Percentiles rank a stretch among this genome's conserved stretches.
Conservation (phyloP, 179 eudicot species). For the Spergularia azorica region DNA sequence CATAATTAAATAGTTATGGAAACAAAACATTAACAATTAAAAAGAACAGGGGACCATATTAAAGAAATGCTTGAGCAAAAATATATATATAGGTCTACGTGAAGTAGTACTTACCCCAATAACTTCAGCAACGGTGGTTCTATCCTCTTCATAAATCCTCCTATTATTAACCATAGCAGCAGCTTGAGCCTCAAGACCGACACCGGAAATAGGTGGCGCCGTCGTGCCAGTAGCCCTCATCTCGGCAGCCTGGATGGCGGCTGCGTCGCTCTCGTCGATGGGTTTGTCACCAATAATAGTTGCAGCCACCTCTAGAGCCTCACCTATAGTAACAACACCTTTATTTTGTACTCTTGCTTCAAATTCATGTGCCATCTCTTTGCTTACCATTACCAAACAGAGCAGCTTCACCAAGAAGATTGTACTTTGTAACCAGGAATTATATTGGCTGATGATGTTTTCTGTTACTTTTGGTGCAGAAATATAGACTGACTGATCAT, state of each 20-base stretch:
- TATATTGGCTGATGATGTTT: no score
- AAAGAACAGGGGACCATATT: no score
- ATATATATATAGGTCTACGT: no score
- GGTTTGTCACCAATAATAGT: conserved; percentile 45
- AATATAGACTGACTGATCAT: no score
- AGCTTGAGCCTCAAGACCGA: conserved; percentile 49
- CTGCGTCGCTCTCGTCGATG: conserved; percentile 61
- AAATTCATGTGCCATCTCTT: conserved; percentile 28
- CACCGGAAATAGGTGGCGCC: conserved; percentile 33
- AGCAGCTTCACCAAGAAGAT: no score
- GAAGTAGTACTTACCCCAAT: conserved; percentile 33
- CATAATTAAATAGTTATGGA: no score
- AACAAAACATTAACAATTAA: no score
- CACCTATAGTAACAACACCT: conserved; percentile 48
- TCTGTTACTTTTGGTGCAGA: no score
- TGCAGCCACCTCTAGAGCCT: conserved; percentile 55
- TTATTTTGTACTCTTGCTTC: background rate
- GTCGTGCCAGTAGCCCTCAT: conserved; percentile 42
- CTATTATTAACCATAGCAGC: conserved; percentile 50
- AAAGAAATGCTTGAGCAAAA: no score
- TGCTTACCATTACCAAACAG: background rate
- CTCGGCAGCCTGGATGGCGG: conserved; percentile 73
- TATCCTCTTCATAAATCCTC: conserved; percentile 36
- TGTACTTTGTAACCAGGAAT: no score
- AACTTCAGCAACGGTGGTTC: conserved; percentile 49